A percentile compares a stretch with the other conserved stretches of the same genome.
Conservation (phyloP, 176 grass and related monocot species). For the Oryza rufipogon region DNA sequence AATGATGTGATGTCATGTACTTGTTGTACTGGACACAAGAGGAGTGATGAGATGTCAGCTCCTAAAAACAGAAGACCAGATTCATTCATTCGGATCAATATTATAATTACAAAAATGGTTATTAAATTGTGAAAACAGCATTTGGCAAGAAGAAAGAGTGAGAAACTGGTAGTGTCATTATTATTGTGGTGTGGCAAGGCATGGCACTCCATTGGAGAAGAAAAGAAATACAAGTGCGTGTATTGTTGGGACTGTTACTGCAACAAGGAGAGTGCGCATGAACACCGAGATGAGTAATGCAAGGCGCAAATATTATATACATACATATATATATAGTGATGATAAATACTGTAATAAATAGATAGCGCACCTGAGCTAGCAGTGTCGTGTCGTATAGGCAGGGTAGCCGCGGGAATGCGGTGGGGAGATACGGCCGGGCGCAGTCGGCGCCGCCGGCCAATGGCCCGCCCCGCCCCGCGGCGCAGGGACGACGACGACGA, state of each 20-base stretch:
- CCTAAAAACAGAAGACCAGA: background rate
- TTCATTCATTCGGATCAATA: conserved; percentile 10
- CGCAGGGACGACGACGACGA: background rate
- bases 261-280: too few species aligned
- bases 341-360: background rate
- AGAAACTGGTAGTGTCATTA: background rate
- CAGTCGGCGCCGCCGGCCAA: background rate
- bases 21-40: background rate
- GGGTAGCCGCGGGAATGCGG: background rate
- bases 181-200: background rate
- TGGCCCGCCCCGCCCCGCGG: too few species aligned
- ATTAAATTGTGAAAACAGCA: background rate
- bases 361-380: background rate
- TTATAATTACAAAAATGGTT: background rate
- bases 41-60: background rate
- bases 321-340: too few species aligned
- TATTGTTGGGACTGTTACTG: background rate
- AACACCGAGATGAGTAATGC: background rate
- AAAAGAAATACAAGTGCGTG: background rate
- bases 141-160: background rate
- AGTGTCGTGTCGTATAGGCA: too few species aligned
- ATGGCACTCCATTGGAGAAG: background rate
- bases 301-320: background rate
- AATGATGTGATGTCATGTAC: background rate
- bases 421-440: background rate